Conservation (phyloP, 176 grass and related monocot genomes). For the Ensete ventricosum region DNA sequence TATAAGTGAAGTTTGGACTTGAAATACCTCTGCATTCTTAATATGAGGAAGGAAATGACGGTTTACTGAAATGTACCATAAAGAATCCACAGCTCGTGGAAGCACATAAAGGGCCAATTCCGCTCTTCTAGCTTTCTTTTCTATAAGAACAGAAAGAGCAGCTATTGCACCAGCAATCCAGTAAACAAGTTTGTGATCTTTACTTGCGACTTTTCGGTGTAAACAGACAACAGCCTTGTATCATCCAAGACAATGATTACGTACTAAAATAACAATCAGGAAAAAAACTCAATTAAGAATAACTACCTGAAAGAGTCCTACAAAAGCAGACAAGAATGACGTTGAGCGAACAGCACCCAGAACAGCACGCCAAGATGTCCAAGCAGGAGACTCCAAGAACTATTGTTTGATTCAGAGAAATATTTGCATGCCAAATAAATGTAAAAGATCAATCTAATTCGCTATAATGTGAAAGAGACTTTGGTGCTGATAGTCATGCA, state of each 20-base stretch:
- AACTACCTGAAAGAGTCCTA: conserved; percentile 79
- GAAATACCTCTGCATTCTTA: conserved; percentile 78
- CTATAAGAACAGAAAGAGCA: conserved; percentile 81
- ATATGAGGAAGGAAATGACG: conserved; percentile 72
- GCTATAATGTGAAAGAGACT: too few species aligned
- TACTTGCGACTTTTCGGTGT: conserved; percentile 77
- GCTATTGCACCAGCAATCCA: conserved; percentile 85
- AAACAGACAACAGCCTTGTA: conserved; percentile 76
- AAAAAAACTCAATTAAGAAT: background rate
- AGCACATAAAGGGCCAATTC: conserved; percentile 95
- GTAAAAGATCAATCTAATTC: background rate
- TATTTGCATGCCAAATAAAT: background rate
- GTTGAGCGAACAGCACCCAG: conserved; percentile 87
- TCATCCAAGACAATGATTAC: conserved; percentile 11
- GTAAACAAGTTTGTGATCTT: conserved; percentile 89
- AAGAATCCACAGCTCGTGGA: conserved; percentile 82
- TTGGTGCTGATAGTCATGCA: background rate
- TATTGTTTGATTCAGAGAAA: conserved; percentile 32
- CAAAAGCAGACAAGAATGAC: conserved; percentile 89
- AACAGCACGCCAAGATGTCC: conserved; percentile 82
- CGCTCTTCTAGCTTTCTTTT: conserved; percentile 88
- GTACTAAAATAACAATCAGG: conserved; percentile 19
- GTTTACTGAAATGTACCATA: conserved; percentile 92
- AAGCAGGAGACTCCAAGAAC: conserved; percentile 85
- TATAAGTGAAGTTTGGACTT: background rate